Percentiles rank a stretch among this genome's conserved stretches.
phyloP scores from a whole-genome alignment of 2,329 filamentous ascomycete genomes.

The Alternaria alternata region DNA sequence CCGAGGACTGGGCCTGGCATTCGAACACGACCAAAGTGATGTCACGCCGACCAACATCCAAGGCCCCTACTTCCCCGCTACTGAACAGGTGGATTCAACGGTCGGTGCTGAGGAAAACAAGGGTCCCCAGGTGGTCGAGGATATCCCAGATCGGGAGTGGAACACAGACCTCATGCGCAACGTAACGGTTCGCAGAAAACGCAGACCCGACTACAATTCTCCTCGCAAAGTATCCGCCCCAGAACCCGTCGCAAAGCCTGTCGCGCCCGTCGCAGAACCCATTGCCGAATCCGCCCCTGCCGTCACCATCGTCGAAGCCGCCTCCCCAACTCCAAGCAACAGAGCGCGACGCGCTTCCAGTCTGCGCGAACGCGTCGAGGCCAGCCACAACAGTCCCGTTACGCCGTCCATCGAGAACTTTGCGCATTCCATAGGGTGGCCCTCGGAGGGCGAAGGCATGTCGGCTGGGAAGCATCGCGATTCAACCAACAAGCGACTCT shows the following conservation, averaged over 20 bases:
- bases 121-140: constrained; percentile 29
- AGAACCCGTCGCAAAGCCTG: constrained; percentile 2
- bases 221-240: constrained; percentile 20
- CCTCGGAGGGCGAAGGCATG: constrained; percentile 46
- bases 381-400: constrained; percentile 42
- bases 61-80: constrained; percentile 18
- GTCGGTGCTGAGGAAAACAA: constrained; percentile 25
- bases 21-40: constrained; percentile 43
- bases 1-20: constrained; percentile 46
- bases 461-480: constrained; percentile 36
- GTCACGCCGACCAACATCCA: constrained; percentile 42
- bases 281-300: constrained; percentile 1
- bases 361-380: constrained; percentile 46
- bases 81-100: constrained; percentile 17
- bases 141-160: constrained; percentile 50
- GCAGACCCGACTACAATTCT: constrained; percentile 35
- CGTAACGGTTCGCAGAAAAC: constrained; percentile 51
- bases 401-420: constrained; percentile 58
- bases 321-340: constrained; percentile 31
- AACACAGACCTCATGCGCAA: constrained; percentile 53
- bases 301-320: constrained; percentile 23
- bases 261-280: background rate
- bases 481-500: constrained; percentile 54
- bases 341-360: constrained; percentile 34
- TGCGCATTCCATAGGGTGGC: constrained; percentile 61